These are phyloP conservation scores for Brassica juncea DNA, from an alignment of 345 rosid species.

Conservation along the genomic window DNA sequence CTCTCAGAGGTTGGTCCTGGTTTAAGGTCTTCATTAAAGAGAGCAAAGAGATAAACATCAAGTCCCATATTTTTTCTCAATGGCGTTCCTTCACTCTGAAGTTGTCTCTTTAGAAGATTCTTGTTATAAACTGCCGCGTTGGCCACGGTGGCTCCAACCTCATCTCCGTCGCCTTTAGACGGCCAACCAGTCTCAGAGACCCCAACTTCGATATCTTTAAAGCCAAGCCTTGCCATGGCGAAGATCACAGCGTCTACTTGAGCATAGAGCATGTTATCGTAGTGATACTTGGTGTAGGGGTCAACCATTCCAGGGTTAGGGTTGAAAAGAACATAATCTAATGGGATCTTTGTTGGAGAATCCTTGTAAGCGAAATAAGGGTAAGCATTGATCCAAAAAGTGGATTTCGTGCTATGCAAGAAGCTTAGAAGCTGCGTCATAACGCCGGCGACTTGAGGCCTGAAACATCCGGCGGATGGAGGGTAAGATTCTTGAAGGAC, in stretches of 20 bases:
- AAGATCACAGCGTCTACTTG: constrained; percentile 79
- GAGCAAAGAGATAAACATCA: constrained; percentile 81
- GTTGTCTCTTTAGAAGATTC: constrained; percentile 69
- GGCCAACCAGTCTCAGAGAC: constrained; percentile 99
- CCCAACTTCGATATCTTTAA: constrained; percentile 60
- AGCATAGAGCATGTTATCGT: constrained; percentile 95
- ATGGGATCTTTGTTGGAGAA: constrained; percentile 53
- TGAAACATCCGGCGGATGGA: constrained; percentile 85
- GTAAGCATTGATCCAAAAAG: not conserved
- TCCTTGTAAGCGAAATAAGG: constrained; percentile 2
- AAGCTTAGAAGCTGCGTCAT: constrained; percentile 67
- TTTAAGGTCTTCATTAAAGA: constrained; percentile 89
- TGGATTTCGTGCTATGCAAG: constrained; percentile 23
- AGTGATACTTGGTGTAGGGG: constrained; percentile 65
- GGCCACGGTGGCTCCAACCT: constrained; percentile 65
- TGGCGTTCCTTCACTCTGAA: constrained; percentile 81
- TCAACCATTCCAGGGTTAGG: constrained; percentile 84
- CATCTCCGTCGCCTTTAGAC: constrained; percentile 75
- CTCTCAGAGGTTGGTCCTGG: constrained; percentile 76
- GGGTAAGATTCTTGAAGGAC: constrained; percentile 80
- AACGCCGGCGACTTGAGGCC: constrained; percentile 47
- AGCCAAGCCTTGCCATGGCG: constrained; percentile 76
- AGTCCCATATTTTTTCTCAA: constrained; percentile 59
- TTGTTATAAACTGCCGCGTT: constrained; percentile 77
- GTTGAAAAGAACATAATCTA: constrained; percentile 82